These are phyloP conservation scores for Salix brachista DNA, from an alignment of 345 rosid genomes.

Conservation along the genomic window DNA sequence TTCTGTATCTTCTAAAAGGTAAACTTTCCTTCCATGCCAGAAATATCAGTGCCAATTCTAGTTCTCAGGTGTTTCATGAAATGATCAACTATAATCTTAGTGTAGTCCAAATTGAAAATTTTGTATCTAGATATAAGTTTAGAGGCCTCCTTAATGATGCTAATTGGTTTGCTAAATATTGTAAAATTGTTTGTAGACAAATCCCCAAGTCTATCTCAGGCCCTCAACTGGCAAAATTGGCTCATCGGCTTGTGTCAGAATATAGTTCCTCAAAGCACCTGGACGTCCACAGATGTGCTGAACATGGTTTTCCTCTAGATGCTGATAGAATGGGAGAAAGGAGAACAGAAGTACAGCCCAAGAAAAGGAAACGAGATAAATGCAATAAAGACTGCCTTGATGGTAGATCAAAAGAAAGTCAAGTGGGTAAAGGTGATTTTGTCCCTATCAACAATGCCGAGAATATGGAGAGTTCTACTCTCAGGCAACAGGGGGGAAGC, in stretches of 20 bases:
- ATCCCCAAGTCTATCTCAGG: constrained; percentile 11
- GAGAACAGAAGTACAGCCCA: background rate
- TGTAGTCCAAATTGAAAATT: background rate
- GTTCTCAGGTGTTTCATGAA: background rate
- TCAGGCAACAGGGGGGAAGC: background rate
- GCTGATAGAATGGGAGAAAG: background rate
- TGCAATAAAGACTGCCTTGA: background rate
- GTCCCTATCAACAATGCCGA: background rate
- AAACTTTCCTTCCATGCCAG: background rate
- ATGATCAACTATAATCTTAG: no score
- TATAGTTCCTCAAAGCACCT: background rate
- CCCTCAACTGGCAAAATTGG: background rate
- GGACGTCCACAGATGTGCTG: background rate
- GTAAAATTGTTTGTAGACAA: background rate
- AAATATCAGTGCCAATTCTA: background rate
- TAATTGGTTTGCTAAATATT: background rate
- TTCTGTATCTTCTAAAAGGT: constrained; percentile 6
- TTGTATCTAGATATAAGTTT: background rate
- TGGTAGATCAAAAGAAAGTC: background rate
- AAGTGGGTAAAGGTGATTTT: background rate
- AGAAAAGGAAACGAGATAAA: background rate
- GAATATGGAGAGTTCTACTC: background rate
- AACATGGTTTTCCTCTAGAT: background rate
- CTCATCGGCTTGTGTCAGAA: constrained; percentile 4
- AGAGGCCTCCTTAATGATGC: background rate